A percentile compares a stretch with the other conserved stretches of the same genome.
Evolutionary conservation across 225 moss, liverwort and hornwort genomes (phyloP).

Genomic region (Straminergon stramineum): DNA sequence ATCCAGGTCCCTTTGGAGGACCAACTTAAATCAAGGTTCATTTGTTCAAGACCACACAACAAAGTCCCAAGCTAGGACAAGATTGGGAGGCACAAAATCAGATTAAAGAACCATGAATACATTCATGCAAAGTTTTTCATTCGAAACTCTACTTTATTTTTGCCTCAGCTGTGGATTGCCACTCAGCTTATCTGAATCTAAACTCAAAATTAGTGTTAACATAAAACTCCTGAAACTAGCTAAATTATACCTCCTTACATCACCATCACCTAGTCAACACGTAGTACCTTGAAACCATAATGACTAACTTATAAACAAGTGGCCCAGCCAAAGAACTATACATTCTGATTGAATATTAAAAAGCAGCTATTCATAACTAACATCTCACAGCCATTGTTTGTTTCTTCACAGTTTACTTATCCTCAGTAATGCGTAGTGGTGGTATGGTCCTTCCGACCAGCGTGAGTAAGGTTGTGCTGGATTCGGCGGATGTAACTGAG

Average conservation of each 20-base stretch:
- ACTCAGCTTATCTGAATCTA: neutral
- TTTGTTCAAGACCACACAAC: neutral
- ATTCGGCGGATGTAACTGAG: constrained; percentile 45
- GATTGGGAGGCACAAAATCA: neutral
- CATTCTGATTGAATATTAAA: neutral
- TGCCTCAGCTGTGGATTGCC: neutral
- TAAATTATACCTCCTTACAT: neutral
- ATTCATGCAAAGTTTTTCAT: neutral
- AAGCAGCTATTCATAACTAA: neutral
- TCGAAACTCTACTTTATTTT: neutral
- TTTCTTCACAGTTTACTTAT: neutral
- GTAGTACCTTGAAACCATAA: neutral
- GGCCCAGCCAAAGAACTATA: neutral
- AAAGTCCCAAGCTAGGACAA: neutral
- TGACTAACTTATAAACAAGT: neutral
- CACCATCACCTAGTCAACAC: neutral
- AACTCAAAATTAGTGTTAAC: neutral
- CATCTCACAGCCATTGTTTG: neutral
- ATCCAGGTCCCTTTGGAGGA: neutral
- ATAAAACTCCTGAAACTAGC: neutral
- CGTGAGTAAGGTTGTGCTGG: constrained; percentile 37
- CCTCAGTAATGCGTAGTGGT: neutral
- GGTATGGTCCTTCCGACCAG: neutral
- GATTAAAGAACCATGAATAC: neutral
- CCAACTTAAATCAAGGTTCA: neutral